Base-by-base conservation (phyloP, 176 grass and related monocot genomes). In the Oryza glaberrima region DNA sequence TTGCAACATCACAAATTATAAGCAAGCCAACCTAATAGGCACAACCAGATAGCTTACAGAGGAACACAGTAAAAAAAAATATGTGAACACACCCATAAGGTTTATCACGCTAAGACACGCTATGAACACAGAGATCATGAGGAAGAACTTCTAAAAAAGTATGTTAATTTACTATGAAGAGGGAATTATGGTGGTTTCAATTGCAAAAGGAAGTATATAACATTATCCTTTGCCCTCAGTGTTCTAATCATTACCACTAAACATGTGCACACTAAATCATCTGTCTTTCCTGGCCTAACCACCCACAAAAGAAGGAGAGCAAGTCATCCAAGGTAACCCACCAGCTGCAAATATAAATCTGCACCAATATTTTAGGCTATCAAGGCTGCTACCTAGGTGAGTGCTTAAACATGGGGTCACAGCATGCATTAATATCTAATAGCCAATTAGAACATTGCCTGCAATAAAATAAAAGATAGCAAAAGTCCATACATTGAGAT, bases 401-500 rank as follows among this genome's bases (percentile, higher is more conserved):
- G 74, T 4, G 11, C 38, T 83, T 58, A 68, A 40, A 44, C 43
- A 78, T 17, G 54, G 65, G 32, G 2, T 75, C 41, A 23, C 72
- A 76, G 43, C 32, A 81, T 35, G 44, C 11, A 32, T 32, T 79
- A 75, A 85, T 15, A 30, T 65, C 72, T 36, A 86, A 72, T 17
- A 64, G 6, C 1, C 32, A 65, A 78, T 86, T 68, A 82, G 30
- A 72, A 66, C 19, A 77, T 51, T 65, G 25, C 26, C 51, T 22
- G 16, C 10, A 66, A 11, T 81, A 81, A 85, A 76, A 65, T 12
- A 80, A 85, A 86, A 87, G 36, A 87, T 74, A 65, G 20, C 15
- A 85, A 67, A 81, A 84, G 5, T 72, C 38, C 85, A 60, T 90
- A 99, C 96, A 91, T 99, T 99, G 26, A 99, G 86, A 81, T 99